Conservation (phyloP, 169 alveolate genomes). For the Perkinsus chesapeaki region DNA sequence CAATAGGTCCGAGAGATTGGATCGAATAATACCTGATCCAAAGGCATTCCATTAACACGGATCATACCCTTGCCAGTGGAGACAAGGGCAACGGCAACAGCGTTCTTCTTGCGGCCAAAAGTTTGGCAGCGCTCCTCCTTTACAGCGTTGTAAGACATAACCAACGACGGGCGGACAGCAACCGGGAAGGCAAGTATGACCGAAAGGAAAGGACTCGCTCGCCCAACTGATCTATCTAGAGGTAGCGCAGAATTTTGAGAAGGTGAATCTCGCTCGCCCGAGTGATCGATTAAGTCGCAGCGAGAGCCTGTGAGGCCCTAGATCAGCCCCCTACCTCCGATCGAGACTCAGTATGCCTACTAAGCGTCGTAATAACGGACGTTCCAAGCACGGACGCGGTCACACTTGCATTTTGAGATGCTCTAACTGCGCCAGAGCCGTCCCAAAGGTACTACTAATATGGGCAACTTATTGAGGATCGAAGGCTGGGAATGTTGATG, state of each 20-base stretch:
- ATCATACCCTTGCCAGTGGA: conserved; percentile 87
- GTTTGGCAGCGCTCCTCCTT: conserved; percentile 73
- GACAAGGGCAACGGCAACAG: conserved; percentile 95
- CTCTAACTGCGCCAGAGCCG: conserved; percentile 97
- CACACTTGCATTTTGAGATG: conserved; percentile 93
- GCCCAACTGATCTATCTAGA: not conserved
- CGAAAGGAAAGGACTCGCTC: not conserved
- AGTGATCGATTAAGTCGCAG: not conserved
- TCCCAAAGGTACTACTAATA: conserved; percentile 60
- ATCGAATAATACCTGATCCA: conserved; percentile 46
- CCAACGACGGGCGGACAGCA: conserved; percentile 5
- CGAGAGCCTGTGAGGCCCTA: not conserved
- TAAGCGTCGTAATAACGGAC: conserved; percentile 98
- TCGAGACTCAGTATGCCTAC: conserved; percentile 77
- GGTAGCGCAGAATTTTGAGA: not conserved
- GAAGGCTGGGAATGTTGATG: not conserved
- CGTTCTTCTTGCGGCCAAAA: conserved; percentile 96
- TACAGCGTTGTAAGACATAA: conserved; percentile 11
- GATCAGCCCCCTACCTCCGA: conserved; percentile 6
- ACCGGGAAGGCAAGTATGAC: conserved; percentile 1
- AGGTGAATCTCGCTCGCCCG: not conserved
- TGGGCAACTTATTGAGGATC: not conserved
- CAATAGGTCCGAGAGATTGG: not conserved
- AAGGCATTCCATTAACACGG: conserved; percentile 91
- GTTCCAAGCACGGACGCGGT: conserved; percentile 98